Evolutionary conservation across 768 basidiomycete species (phyloP), one percentile per base, ranked within the genome.

Genomic region (Mycena maculata): DNA sequence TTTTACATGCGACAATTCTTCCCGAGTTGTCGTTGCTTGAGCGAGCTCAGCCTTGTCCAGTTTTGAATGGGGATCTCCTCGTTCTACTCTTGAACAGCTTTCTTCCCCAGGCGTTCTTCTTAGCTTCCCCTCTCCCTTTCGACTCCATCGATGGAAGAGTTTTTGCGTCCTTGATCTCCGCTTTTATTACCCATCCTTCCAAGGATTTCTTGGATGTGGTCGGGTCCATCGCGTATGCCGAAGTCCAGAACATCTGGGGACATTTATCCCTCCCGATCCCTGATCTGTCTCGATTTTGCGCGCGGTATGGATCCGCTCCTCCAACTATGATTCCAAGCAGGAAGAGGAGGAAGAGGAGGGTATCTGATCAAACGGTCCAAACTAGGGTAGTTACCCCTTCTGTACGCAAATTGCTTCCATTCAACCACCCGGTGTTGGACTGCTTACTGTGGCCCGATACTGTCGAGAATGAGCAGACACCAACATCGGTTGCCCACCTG

Each of bases 111-210:
- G 61, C 83, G 4, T 81, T 87, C 66, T 65, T 76, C 11, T 67
- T 71, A 0, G 71, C 81, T 1, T 61, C 72, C 9, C 60, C 65
- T 30, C 60, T 72, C 41, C 68, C 76, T 41, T 65, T 84, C n/a
- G 85, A 88, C n/a, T n/a, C n/a, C 58, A 57, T 90, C 8, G 90
- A 91, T 69, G 85, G 85, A 16, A 78, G 83, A 38, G 74, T 90
- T 12, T 90, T 87, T 72, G 60, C 79, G 18, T 74, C 81, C 18
- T 76, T 90, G 25, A 57, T 90, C 41, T 76, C 76, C 13, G 80
- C 81, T 68, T 39, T 82, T 23, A 73, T 80, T 9, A 55, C 72
- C 16, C 39, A 75, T 22, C 69, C 77, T 4, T 15, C 77, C 12
- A 60, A 53, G 22, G 63, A 77, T 10, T 47, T 84, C 27, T 39